Conservation (phyloP, 148 eudicot species). For the Gaultheria prostrata region DNA sequence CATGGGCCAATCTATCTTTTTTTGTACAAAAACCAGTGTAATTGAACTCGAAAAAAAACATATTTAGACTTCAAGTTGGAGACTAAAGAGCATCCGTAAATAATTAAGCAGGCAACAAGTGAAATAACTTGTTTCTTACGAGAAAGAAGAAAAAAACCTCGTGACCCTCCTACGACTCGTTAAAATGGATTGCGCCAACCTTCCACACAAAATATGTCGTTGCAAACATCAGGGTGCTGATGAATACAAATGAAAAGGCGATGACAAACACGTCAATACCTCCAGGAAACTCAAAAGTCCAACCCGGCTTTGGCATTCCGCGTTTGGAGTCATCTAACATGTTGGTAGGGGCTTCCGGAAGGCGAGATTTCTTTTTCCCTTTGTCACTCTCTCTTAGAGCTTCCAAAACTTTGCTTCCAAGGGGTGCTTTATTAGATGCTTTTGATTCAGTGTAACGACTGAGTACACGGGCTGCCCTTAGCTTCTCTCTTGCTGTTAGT, state of each 20-base stretch:
- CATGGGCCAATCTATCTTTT: slow-evolving; percentile 2
- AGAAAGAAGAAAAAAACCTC: not conserved
- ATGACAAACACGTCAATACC: slow-evolving; percentile 66
- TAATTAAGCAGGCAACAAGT: not conserved
- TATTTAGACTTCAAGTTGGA: not conserved
- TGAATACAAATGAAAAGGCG: slow-evolving; percentile 60
- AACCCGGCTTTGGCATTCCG: slow-evolving; percentile 80
- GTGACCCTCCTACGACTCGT: slow-evolving; percentile 41
- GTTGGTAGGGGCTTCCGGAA: slow-evolving; percentile 95
- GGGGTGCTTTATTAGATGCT: slow-evolving; percentile 36
- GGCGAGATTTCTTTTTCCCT: slow-evolving; percentile 71
- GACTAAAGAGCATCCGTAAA: not conserved
- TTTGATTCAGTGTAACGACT: slow-evolving; percentile 75
- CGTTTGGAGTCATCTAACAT: slow-evolving; percentile 81
- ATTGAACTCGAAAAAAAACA: not conserved
- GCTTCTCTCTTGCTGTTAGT: slow-evolving; percentile 80
- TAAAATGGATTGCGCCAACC: slow-evolving; percentile 93
- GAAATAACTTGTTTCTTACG: not conserved
- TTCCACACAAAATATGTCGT: slow-evolving; percentile 92
- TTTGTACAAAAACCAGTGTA: slow-evolving; percentile 9
- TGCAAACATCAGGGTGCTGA: slow-evolving; percentile 84
- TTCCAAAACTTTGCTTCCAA: slow-evolving; percentile 75
- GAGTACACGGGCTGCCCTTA: slow-evolving; percentile 89
- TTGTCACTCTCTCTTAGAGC: slow-evolving; percentile 74
- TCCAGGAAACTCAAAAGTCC: slow-evolving; percentile 76